Evolutionary conservation across 2,329 filamentous ascomycete species (phyloP), one percentile per base, ranked within the genome.

Genomic region (Epichloe amarillans): DNA sequence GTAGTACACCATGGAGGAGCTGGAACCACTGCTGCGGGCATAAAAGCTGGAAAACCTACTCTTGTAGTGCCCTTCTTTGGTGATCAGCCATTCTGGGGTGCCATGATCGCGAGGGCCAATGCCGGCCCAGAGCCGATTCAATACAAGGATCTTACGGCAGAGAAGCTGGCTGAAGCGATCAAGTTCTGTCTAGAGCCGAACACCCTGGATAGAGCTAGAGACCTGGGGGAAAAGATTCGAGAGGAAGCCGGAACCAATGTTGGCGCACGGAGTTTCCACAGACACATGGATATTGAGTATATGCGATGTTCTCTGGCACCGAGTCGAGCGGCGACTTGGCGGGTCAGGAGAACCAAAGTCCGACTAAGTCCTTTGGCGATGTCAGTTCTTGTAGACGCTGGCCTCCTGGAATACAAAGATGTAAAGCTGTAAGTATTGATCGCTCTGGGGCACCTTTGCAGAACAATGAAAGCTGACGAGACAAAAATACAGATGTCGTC

Each of bases 1-100:
- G 88, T 95, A 1, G 84, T 93, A 5, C 89, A 95, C 61, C 88
- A 95, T 55, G 89, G 88, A 21, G 88, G 89, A 52, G 88, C 88
- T 8, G 88, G 88, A 17, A 95, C 88, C 3, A 94, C 88, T 1
- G 88, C 88, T 1, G 86, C 88, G 1, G 88, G 88, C n/a, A 86
- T 95, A 54, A 79, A 84, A 17, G 79, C 82, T 1, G 88, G 88
- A 23, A 82, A 82, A 50, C 88, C 88, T 2, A 95, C 88, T 0
- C 78, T 93, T 2, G 76, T 95, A 3, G 82, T 95, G 0, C 88
- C 88, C 0, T 95, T 95, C 69, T 95, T 90, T 61, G 86, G 86
- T 2, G 86, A 91, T 58, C 86, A 91, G 63, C 83, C 83, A 0
- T 91, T 90, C 60, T 90, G 86, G 86, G 86, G 86, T 7, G 74